Percentiles rank a stretch among this genome's conserved stretches.
Conservation (phyloP, 2,329 filamentous ascomycete genomes). For the Sporothrix inflata region DNA sequence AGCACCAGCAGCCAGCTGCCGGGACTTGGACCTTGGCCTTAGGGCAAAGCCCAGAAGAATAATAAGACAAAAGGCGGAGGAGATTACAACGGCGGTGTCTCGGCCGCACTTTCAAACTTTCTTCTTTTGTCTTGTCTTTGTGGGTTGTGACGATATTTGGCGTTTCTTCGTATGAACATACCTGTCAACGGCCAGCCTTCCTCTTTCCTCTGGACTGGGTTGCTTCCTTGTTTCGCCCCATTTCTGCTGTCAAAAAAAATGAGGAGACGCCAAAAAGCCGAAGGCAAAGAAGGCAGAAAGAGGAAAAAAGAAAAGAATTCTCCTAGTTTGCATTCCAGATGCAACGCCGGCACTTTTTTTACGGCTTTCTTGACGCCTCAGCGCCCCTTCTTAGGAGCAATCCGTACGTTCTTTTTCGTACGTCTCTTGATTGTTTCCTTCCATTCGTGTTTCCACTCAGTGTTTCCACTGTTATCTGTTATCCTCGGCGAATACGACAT, state of each 20-base stretch:
- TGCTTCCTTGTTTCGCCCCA: not conserved
- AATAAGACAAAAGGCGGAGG: constrained; percentile 3
- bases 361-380: not conserved
- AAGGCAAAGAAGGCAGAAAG: not conserved
- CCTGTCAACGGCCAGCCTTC: not conserved
- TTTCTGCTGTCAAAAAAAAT: constrained; percentile 3
- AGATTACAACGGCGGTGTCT: constrained; percentile 27
- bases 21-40: constrained; percentile 4
- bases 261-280: not conserved
- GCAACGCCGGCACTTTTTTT: not conserved
- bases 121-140: not conserved
- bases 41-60: not conserved
- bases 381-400: no score
- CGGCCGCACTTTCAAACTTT: constrained; percentile 15
- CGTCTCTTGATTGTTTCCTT: not conserved
- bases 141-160: not conserved
- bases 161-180: not conserved
- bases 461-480: not conserved
- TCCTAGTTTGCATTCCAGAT: constrained; percentile 10
- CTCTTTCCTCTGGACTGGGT: not conserved
- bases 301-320: not conserved
- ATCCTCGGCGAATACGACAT: constrained; percentile 21
- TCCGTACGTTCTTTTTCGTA: not conserved
- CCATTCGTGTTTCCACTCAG: not conserved
- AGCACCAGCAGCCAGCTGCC: constrained; percentile 11